Conservation (phyloP, 164 flowering plant species). For the Stephania japonica region DNA sequence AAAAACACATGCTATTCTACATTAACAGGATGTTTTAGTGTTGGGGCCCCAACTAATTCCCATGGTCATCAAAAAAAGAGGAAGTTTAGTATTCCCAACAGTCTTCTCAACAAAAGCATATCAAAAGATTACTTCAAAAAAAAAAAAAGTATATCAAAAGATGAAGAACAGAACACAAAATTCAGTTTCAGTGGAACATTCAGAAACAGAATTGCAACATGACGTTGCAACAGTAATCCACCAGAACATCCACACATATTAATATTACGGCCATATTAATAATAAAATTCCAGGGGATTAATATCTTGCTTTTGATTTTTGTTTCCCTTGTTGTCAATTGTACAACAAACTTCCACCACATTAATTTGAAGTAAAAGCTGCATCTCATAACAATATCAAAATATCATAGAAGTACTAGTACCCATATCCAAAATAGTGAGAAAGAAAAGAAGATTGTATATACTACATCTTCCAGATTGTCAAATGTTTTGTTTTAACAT, state of each 20-base stretch:
- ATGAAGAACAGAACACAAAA: neutral
- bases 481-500: constrained; percentile 28
- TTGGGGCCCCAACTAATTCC: too few species aligned
- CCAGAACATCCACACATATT: neutral
- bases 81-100: too few species aligned
- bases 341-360: constrained; percentile 19
- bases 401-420: constrained; percentile 20
- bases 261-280: neutral
- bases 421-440: constrained; percentile 21
- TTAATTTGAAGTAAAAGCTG: constrained; percentile 16
- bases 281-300: constrained; percentile 4
- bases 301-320: constrained; percentile 16
- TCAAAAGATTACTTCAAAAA: too few species aligned
- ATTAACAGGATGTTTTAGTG: neutral
- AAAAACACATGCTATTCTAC: neutral
- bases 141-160: neutral
- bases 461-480: constrained; percentile 34
- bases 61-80: too few species aligned
- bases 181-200: neutral
- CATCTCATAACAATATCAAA: constrained; percentile 14
- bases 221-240: neutral
- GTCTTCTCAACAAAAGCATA: too few species aligned
- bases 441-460: constrained; percentile 20
- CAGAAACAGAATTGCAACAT: neutral
- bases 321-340: constrained; percentile 20